These are phyloP conservation scores for Ophiocordyceps camponoti-floridani DNA, from an alignment of 2,329 filamentous ascomycete species.

Conservation along the genomic window DNA sequence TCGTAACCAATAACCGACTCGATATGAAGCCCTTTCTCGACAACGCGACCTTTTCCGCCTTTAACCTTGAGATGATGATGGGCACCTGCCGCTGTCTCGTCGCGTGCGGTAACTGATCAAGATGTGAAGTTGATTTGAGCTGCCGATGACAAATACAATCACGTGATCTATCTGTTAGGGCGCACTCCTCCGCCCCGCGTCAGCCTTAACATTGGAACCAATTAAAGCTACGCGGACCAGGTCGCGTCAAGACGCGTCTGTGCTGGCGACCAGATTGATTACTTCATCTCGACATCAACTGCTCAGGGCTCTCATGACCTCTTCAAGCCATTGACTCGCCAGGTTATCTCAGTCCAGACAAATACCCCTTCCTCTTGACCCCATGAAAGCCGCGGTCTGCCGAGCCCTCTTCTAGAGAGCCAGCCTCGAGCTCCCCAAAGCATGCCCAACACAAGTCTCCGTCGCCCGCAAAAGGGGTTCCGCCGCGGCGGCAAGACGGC, in stretches of 20 bases:
- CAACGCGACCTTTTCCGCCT: neutral
- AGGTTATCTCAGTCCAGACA: neutral
- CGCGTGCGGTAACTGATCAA: no score
- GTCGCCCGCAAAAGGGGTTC: conserved; percentile 46
- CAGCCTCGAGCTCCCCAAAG: conserved; percentile 2
- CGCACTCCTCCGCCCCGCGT: neutral
- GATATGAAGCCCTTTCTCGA: neutral
- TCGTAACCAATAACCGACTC: neutral
- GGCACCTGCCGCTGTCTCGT: neutral
- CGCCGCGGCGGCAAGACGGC: conserved; percentile 50
- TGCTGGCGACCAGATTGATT: neutral
- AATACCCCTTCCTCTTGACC: neutral
- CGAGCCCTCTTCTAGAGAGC: conserved; percentile 5
- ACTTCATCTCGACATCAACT: neutral
- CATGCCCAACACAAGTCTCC: conserved; percentile 43
- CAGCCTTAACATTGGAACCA: neutral
- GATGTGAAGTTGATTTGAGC: neutral
- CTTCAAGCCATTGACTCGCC: neutral
- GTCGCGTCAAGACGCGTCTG: neutral
- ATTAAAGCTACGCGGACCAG: neutral
- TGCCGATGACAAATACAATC: neutral
- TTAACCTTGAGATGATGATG: neutral
- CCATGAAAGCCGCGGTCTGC: conserved; percentile 6
- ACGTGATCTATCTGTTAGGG: neutral
- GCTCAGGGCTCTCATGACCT: neutral